Conservation (phyloP, 2,329 filamentous ascomycete species). For the Chaetothyriales sp. region DNA sequence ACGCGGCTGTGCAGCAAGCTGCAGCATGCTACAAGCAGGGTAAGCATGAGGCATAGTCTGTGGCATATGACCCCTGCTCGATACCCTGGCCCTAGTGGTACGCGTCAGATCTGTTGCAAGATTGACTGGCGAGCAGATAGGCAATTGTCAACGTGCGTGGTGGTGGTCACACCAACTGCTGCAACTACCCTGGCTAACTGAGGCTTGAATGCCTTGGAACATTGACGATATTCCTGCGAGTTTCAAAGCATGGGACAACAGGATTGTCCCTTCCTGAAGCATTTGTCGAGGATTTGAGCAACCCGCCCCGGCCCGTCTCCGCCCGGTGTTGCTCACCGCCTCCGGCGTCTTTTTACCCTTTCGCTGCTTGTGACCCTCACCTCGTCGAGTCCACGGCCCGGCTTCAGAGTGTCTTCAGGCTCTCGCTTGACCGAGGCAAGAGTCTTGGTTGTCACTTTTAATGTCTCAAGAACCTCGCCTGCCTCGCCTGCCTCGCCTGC, state of each 20-base stretch:
- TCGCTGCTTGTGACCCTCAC: conserved; percentile 8
- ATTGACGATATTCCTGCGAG: no score
- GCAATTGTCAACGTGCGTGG: not conserved
- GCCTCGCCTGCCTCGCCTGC: conserved; percentile 21
- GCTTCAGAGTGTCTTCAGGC: conserved; percentile 6
- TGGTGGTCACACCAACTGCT: no score
- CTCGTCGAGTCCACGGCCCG: conserved; percentile 13
- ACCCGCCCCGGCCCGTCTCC: not conserved
- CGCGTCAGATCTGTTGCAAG: not conserved
- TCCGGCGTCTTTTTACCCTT: conserved; percentile 15
- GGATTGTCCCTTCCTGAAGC: no score
- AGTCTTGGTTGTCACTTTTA: conserved; percentile 7
- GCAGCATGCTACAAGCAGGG: not conserved
- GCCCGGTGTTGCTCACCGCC: conserved; percentile 8
- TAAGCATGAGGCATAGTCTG: not conserved
- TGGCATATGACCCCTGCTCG: not conserved
- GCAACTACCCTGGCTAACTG: no score
- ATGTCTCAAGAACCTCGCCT: conserved; percentile 19
- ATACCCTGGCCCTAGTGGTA: not conserved
- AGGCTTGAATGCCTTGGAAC: no score
- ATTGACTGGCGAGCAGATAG: not conserved
- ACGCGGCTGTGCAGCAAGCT: not conserved
- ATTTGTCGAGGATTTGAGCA: not conserved
- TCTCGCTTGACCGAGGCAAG: conserved; percentile 13
- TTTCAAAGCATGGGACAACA: no score